A percentile compares a stretch with the other conserved stretches of the same genome.
Evolutionary conservation across 495 filamentous ascomycete genomes (phyloP).

Genomic region (Eremomyces bilateralis): DNA sequence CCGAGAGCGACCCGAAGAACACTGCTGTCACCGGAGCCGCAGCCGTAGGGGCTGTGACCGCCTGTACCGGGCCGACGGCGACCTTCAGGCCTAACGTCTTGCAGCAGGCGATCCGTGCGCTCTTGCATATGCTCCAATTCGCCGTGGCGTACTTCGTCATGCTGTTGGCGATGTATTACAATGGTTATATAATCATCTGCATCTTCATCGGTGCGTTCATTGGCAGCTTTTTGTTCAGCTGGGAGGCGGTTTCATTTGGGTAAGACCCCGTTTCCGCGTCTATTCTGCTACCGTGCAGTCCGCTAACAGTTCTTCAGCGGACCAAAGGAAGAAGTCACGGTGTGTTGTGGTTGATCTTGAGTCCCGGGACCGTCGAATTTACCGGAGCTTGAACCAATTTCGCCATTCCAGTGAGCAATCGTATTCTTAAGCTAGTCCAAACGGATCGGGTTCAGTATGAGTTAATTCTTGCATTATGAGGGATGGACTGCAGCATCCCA

Average conservation of each 20-base stretch:
- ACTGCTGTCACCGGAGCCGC: conserved; percentile 1
- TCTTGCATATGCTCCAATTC: conserved; percentile 28
- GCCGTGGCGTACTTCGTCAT: conserved; percentile 35
- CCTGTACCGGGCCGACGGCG: background rate
- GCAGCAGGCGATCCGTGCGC: conserved; percentile 26
- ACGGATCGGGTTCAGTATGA: too few relatives aligned
- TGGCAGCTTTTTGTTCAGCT: conserved; percentile 12
- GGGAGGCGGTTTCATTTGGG: conserved; percentile 8
- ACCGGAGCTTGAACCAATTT: too few relatives aligned
- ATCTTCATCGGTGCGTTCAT: conserved; percentile 29
- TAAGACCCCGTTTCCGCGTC: background rate
- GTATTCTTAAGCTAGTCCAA: too few relatives aligned
- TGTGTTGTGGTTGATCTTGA: conserved; percentile 11
- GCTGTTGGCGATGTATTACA: conserved; percentile 25
- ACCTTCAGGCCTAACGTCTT: conserved; percentile 24
- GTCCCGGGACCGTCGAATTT: too few relatives aligned
- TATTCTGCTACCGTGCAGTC: background rate
- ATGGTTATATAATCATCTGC: conserved; percentile 31
- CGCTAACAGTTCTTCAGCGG: conserved; percentile 3
- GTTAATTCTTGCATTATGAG: too few relatives aligned
- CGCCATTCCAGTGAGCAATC: too few relatives aligned
- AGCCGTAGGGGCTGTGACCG: background rate
- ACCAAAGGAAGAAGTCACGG: conserved; percentile 12
- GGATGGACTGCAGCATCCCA: too few relatives aligned
- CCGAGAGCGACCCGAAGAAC: background rate